Evolutionary conservation across 169 alveolate species (phyloP).

Genomic region (Cyclospora cayetanensis): DNA sequence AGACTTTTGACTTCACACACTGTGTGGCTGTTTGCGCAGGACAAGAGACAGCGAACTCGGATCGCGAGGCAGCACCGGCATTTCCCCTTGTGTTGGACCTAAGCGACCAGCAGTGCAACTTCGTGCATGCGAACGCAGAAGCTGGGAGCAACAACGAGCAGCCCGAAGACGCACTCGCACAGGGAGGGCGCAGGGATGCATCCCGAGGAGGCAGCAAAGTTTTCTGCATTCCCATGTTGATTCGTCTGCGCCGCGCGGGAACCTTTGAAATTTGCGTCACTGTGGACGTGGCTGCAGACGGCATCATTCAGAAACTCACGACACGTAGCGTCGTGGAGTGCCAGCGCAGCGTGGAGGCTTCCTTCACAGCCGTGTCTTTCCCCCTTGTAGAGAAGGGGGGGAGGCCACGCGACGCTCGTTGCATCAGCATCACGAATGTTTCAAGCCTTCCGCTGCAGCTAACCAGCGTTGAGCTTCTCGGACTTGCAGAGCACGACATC

Average conservation of each 20-base stretch:
- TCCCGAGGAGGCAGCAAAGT: neutral
- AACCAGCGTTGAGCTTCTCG: neutral
- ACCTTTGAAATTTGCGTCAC: conserved; percentile 35
- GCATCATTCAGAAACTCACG: conserved; percentile 40
- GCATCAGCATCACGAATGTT: conserved; percentile 31
- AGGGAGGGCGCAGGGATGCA: too few species aligned
- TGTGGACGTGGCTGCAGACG: conserved; percentile 30
- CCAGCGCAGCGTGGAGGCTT: conserved; percentile 17
- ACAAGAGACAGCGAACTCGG: neutral
- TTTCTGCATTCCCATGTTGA: conserved; percentile 35
- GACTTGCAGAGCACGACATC: neutral
- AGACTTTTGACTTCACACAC: too few species aligned
- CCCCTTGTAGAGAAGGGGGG: conserved; percentile 16
- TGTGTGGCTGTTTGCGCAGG: conserved; percentile 5
- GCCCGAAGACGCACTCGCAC: too few species aligned
- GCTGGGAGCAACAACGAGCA: too few species aligned
- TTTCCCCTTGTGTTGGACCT: conserved; percentile 43
- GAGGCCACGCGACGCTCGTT: conserved; percentile 42
- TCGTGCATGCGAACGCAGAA: neutral
- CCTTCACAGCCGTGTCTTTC: conserved; percentile 8
- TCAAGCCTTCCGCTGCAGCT: conserved; percentile 19
- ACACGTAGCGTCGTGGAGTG: conserved; percentile 44
- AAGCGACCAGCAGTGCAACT: neutral
- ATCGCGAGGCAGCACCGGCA: conserved; percentile 1
- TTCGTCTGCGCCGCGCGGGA: conserved; percentile 63